Percentiles rank a stretch among this genome's conserved stretches.
phyloP scores from a whole-genome alignment of 2,329 filamentous ascomycete species.

The Exophiala lecanii-corni region DNA sequence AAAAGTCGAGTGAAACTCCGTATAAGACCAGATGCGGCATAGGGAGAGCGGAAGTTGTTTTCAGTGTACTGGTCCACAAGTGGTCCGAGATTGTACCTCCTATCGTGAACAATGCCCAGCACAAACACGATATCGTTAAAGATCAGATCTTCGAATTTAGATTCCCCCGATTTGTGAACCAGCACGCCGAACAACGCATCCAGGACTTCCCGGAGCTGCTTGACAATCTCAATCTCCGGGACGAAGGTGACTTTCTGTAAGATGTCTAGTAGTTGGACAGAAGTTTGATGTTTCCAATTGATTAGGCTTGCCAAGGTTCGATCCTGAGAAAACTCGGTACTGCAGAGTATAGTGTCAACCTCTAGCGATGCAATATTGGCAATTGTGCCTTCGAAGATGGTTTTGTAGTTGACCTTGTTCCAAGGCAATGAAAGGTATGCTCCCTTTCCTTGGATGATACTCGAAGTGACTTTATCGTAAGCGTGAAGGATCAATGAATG shows the following conservation, averaged over 20 bases:
- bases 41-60: conserved; percentile 85
- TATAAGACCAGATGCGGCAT: conserved; percentile 82
- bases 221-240: conserved; percentile 95
- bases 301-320: conserved; percentile 76
- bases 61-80: conserved; percentile 89
- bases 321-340: conserved; percentile 91
- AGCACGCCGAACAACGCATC: conserved; percentile 87
- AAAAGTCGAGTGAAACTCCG: conserved; percentile 81
- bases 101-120: conserved; percentile 87
- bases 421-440: conserved; percentile 84
- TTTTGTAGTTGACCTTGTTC: conserved; percentile 48
- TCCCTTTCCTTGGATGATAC: conserved; percentile 65
- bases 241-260: conserved; percentile 86
- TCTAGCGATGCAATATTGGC: conserved; percentile 75
- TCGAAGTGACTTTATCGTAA: conserved; percentile 84
- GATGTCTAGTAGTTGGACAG: conserved; percentile 66
- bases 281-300: conserved; percentile 74
- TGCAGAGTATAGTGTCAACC: conserved; percentile 83
- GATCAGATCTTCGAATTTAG: conserved; percentile 86
- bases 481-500: conserved; percentile 81
- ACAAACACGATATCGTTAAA: conserved; percentile 88
- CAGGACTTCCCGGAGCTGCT: conserved; percentile 82
- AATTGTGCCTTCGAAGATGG: conserved; percentile 63
- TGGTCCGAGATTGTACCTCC: conserved; percentile 85
- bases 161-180: conserved; percentile 83